A percentile compares a stretch with the other conserved stretches of the same genome.
Conservation (phyloP, 371 early-diverging fungal species). For the Rhizopus sp. region DNA sequence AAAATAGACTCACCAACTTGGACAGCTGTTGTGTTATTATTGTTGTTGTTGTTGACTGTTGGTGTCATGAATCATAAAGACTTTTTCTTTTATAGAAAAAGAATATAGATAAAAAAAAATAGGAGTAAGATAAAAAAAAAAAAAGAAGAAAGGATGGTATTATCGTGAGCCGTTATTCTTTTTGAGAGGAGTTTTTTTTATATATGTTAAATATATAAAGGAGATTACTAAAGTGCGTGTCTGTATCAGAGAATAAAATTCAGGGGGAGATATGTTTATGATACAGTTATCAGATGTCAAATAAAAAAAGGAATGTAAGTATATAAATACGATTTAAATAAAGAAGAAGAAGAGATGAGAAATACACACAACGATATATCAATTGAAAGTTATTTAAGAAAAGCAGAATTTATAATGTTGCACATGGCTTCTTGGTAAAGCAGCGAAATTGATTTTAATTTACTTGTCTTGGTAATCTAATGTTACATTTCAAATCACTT, state of each 20-base stretch:
- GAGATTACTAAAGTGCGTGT: neutral
- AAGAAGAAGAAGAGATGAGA: too few relatives aligned
- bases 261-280: neutral
- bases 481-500: too few relatives aligned
- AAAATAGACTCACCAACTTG: slow-evolving; percentile 14
- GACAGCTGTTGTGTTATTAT: slow-evolving; percentile 17
- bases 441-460: too few relatives aligned
- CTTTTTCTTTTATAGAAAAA: slow-evolving; percentile 11
- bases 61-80: slow-evolving; percentile 4
- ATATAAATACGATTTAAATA: too few relatives aligned
- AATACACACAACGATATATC: too few relatives aligned
- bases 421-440: too few relatives aligned
- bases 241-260: neutral
- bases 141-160: neutral
- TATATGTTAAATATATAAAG: neutral
- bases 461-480: too few relatives aligned
- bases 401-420: too few relatives aligned
- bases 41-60: slow-evolving; percentile 1
- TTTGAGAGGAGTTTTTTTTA: slow-evolving; percentile 2
- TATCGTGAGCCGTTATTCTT: slow-evolving; percentile 8
- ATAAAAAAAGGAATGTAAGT: too few relatives aligned
- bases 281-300: too few relatives aligned
- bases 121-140: neutral
- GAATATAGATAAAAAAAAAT: neutral
- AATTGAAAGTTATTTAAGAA: too few relatives aligned